Percentiles rank a stretch among this genome's conserved stretches.
These are phyloP conservation scores for Penicillium sclerotiorum DNA, from an alignment of 2,329 filamentous ascomycete species.

Conservation along the genomic window DNA sequence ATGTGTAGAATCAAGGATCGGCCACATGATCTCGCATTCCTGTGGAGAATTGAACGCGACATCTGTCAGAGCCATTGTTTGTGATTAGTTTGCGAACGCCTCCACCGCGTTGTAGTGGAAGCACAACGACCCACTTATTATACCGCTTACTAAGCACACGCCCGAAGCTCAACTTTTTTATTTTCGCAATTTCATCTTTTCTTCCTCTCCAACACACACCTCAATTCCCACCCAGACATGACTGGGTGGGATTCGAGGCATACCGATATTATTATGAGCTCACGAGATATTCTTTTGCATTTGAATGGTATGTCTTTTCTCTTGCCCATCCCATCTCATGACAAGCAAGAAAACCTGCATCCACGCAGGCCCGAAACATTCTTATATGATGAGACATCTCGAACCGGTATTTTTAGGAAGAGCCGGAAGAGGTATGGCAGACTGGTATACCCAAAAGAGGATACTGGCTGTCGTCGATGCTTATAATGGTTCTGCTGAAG, in stretches of 20 bases:
- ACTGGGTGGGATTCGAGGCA: slow-evolving; percentile 12
- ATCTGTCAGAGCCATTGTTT: no score
- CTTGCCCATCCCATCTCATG: no score
- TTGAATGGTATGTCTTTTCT: slow-evolving; percentile 13
- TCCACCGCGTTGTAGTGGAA: no score
- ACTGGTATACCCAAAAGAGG: slow-evolving; percentile 18
- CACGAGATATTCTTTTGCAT: no score
- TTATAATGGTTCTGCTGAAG: slow-evolving; percentile 53
- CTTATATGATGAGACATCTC: slow-evolving; percentile 47
- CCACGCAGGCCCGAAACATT: slow-evolving; percentile 18
- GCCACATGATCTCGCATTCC: no score
- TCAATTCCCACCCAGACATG: slow-evolving; percentile 7
- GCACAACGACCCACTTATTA: no score
- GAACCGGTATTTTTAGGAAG: slow-evolving; percentile 51
- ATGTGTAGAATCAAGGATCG: no score
- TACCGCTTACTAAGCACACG: slow-evolving; percentile 18
- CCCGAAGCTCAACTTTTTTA: slow-evolving; percentile 17
- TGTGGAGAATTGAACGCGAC: no score
- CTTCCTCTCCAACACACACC: slow-evolving; percentile 5
- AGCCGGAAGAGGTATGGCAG: slow-evolving; percentile 53
- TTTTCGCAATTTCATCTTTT: slow-evolving; percentile 16
- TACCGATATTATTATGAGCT: no score
- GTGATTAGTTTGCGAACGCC: no score
- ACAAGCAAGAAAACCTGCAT: no score
- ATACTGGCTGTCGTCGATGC: slow-evolving; percentile 46